Base-by-base conservation (phyloP, 306 rosid genomes). In the Castanea mollissima region DNA sequence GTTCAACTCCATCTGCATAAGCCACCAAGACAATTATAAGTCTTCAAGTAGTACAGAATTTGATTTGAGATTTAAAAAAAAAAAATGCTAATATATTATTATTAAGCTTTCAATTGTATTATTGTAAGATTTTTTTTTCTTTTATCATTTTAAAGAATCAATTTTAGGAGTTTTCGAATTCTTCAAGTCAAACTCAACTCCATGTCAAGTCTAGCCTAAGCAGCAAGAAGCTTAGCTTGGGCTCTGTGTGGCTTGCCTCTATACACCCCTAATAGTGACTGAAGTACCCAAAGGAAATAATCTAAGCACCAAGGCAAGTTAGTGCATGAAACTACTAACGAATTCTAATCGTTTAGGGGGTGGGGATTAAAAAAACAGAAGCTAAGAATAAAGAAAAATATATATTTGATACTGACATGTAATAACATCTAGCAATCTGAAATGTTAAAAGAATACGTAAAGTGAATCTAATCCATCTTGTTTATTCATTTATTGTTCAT, bases 1-100 rank as follows among this genome's bases (percentile, higher is more conserved):
- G 68, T 94, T 91, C 65, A 91, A 54, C 78, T 93, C 94, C 91
- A 93, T 93, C 96, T 92, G 85, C 80, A 81, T 79, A 79, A 49
- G 34, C 68, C 73, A 69, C 44, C 74, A 73, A 84, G 52, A 27
- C 76, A 11, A 80, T n/a, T 19, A 18, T 21, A 19, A 60, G 46
- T 52, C 63, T 21, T 19, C 20, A 29, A 71, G 21, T 25, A 20
- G 23, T 34, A 35, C 20, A 19, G 6, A 67, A 67, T 12, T 34
- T 18, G 1, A 3, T 67, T 19, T 35, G 10, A 34, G 44, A 25
- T 34, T 46, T 25, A 1, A 25, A 25, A 25, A 25, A 1, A 25
- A 25, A 25, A 1, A 11, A 11, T 9, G 52, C 52, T 46, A 2
- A 12, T 11, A 8, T 46, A 46, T 12, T 46, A 46, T 35, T 35